Base-by-base conservation (phyloP, 2,329 filamentous ascomycete species). In the Colletotrichum sp. region DNA sequence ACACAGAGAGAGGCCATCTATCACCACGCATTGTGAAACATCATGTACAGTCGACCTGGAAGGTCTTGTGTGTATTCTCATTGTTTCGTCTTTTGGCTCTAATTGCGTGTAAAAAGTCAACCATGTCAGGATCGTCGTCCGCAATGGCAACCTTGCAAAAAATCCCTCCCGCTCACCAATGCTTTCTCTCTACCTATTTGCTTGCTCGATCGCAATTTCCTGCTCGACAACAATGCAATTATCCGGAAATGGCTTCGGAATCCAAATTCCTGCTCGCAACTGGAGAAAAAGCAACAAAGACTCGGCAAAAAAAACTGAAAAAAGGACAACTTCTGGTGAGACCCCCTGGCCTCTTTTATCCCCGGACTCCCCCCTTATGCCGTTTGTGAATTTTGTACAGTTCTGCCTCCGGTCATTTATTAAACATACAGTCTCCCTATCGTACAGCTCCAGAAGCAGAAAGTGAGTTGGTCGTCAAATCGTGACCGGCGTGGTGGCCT, bases 351-450 rank as follows among this genome's bases (percentile, higher is more conserved):
- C 73, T 60, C 70, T 72, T 72, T 75, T 64, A 68, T 34, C 55
- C 63, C 72, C 70, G 28, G 69, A 75, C 73, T 75, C 73, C 73
- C 63, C 73, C 66, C 69, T 30, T 34, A 73, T 75, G 73, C 70
- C 73, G 21, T 64, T 61, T 58, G 43, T 73, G 32, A 63, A 55
- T 67, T 75, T 75, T 75, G 57, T 75, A 75, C 73, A 75, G 70
- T 73, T 68, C 73, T 73, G 73, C 73, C 70, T 72, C 70, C 70
- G 57, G 70, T 66, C 64, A 36, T 75, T 75, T 73, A 72, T 68
- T 73, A 75, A 64, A 75, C 70, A 75, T 67, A 75, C 69, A 75
- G 32, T 75, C 70, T 75, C 28, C 70, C 70, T 75, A 75, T 75
- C 57, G 55, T 75, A 75, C 73, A 75, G 26, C 21, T 26, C 68